These are phyloP conservation scores for Clonostachys solani DNA, from an alignment of 2,329 filamentous ascomycete genomes.

Conservation along the genomic window DNA sequence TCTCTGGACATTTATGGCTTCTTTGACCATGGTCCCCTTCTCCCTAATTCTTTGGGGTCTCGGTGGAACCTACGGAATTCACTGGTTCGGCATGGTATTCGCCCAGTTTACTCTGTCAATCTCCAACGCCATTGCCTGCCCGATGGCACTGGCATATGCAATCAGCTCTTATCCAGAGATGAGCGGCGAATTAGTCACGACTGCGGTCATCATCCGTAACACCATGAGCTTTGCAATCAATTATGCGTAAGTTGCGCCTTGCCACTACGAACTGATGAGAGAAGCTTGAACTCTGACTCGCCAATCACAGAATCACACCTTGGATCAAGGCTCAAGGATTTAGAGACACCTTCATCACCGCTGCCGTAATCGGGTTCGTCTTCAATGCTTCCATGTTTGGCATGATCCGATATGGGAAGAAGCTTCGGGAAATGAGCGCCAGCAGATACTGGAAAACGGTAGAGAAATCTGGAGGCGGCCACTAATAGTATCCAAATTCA, in stretches of 20 bases:
- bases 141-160: constrained; percentile 30
- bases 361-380: not conserved
- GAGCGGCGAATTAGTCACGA: constrained; percentile 29
- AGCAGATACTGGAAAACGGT: not conserved
- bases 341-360: not conserved
- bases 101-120: constrained; percentile 29
- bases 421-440: not conserved
- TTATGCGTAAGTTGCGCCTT: constrained; percentile 10
- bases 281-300: no score
- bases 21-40: constrained; percentile 16
- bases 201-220: constrained; percentile 31
- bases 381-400: not conserved
- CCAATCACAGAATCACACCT: not conserved
- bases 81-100: constrained; percentile 35
- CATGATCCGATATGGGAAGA: not conserved
- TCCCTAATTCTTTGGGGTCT: constrained; percentile 26
- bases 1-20: constrained; percentile 29
- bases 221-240: constrained; percentile 28
- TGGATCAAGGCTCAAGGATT: not conserved
- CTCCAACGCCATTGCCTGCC: constrained; percentile 24
- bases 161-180: constrained; percentile 35
- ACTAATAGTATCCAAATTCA: not conserved
- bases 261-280: no score
- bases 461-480: not conserved
- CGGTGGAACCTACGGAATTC: constrained; percentile 26